Base-by-base conservation (phyloP, 1,284 basidiomycete genomes). In the Rhodotorula sp. region DNA sequence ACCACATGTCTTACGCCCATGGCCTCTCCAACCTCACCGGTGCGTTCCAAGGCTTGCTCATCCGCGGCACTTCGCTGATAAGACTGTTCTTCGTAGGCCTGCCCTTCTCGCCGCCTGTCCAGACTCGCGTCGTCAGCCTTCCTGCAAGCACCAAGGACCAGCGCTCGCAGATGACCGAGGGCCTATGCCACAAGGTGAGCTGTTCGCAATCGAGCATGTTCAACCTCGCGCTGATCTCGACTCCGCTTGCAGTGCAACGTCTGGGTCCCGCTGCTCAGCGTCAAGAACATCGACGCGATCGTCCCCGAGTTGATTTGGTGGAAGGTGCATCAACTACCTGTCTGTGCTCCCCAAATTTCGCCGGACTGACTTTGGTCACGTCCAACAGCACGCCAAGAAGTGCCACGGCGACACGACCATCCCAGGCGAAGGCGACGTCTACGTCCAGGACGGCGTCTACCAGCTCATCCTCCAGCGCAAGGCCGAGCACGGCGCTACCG, bases 1-100 rank as follows among this genome's bases (percentile, higher is more conserved):
- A 91, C 76, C 89, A 91, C 76, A 86, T 91, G 87, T 88, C 89
- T 76, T 90, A 89, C 72, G 82, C 84, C 3, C 89, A 91, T 32
- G 74, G 74, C 4, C 32, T 75, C 22, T 73, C 72, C 47, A 75
- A 75, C 64, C n/a, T 62, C 17, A 75, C 74, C 75, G 90, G 89
- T 88, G 79, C n/a, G 79, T 76, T 48, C 36, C 22, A 48, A 20
- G 22, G 7, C 17, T 51, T 29, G n/a, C 30, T 29, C 48, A 60
- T 44, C n/a, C 30, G 27, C 24, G 44, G 13, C 10, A 20, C 24
- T 24, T 39, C 13, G 24, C 4, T 22, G 2, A 29, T 13, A 5
- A 27, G n/a, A 17, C 34, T 4, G 36, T 7, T 20, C 30, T 62
- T 32, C 19, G 84, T 86, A 3, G 85, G 84, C 0, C 83, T 81